Percentiles rank a stretch among this genome's conserved stretches.
Conservation (phyloP, 176 grass and related monocot genomes). For the Melocanna baccifera region DNA sequence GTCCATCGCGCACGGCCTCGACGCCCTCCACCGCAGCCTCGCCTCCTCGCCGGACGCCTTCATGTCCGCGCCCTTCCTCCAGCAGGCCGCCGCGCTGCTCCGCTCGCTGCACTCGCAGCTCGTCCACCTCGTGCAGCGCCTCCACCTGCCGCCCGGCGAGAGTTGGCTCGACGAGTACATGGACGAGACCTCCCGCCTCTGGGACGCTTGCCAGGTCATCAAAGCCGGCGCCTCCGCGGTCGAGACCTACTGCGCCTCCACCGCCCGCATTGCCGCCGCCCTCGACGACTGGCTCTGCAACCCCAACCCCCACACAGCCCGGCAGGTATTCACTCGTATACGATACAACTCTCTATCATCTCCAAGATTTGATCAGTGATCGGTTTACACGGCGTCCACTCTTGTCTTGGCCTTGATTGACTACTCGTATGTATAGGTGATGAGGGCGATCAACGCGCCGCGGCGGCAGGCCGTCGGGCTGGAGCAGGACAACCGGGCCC, state of each 20-base stretch:
- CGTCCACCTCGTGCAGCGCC: conserved; percentile 46
- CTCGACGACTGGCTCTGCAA: conserved; percentile 26
- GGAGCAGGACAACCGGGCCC: conserved; percentile 55
- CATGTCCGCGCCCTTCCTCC: conserved; percentile 54
- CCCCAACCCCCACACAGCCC: background rate
- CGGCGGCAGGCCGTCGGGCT: conserved; percentile 47
- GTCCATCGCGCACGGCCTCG: conserved; percentile 48
- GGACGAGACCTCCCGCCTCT: conserved; percentile 73
- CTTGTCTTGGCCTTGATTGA: background rate
- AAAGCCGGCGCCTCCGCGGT: conserved; percentile 45
- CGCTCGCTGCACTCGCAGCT: conserved; percentile 59
- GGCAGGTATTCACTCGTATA: background rate
- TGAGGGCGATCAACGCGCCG: conserved; percentile 39
- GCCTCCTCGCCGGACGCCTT: conserved; percentile 19
- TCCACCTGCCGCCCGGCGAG: conserved; percentile 66
- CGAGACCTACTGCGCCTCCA: conserved; percentile 56
- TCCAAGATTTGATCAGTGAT: background rate
- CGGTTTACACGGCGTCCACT: background rate
- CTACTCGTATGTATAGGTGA: background rate
- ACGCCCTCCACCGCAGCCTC: conserved; percentile 36
- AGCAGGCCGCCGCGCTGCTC: conserved; percentile 33
- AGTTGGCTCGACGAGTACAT: conserved; percentile 83
- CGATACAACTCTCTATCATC: background rate
- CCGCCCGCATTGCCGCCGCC: conserved; percentile 14
- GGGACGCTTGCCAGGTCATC: conserved; percentile 62